These are phyloP conservation scores for Aspergillus clavatus DNA, from an alignment of 2,329 filamentous ascomycete genomes.

Conservation along the genomic window DNA sequence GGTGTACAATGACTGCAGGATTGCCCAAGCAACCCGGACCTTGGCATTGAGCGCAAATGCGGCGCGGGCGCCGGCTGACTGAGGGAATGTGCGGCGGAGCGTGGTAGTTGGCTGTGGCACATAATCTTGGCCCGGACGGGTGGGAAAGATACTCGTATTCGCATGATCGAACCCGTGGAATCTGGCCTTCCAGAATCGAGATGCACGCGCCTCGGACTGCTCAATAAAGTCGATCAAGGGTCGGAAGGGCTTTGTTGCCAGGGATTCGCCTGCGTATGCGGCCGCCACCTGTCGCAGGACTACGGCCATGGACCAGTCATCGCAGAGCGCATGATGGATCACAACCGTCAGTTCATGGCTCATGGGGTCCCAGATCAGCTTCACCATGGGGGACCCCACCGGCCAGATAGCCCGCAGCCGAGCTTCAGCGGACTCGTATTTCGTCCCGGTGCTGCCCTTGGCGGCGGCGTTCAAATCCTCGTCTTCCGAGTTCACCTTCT, in stretches of 20 bases:
- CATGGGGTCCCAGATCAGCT: neutral
- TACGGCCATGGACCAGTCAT: conserved; percentile 17
- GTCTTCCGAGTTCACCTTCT: neutral
- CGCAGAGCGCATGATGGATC: conserved; percentile 17
- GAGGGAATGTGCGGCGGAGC: neutral
- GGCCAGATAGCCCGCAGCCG: neutral
- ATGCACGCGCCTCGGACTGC: neutral
- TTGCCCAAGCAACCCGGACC: conserved; percentile 11
- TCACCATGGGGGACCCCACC: neutral
- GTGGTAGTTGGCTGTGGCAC: neutral
- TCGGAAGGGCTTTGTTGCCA: conserved; percentile 8
- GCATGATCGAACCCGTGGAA: neutral
- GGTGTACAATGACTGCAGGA: conserved; percentile 12
- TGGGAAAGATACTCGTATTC: neutral
- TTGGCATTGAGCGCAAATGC: conserved; percentile 8
- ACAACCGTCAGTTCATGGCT: neutral
- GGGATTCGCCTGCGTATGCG: conserved; percentile 11
- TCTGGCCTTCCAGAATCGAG: conserved; percentile 3
- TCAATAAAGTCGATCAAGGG: conserved; percentile 13
- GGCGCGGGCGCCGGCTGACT: neutral
- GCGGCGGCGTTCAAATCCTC: neutral
- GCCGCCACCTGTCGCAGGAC: conserved; percentile 8
- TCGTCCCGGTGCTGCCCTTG: neutral
- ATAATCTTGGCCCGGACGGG: conserved; percentile 6
- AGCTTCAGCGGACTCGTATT: neutral